These are phyloP conservation scores for Fusarium metavorans DNA, from an alignment of 2,329 filamentous ascomycete species.

Conservation along the genomic window DNA sequence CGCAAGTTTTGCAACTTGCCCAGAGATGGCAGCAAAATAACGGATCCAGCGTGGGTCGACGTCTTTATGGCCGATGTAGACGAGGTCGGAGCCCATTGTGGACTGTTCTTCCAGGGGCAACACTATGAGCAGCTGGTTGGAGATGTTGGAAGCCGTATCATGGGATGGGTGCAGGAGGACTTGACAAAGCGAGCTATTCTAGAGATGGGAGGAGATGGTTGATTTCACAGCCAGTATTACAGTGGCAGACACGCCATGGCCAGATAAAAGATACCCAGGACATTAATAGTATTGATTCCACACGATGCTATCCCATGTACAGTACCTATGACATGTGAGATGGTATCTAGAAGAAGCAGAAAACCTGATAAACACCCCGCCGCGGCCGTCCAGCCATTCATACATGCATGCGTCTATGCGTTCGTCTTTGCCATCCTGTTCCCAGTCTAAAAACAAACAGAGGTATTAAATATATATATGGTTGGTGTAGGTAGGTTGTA, in stretches of 20 bases:
- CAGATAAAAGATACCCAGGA: constrained; percentile 14
- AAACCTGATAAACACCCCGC: constrained; percentile 34
- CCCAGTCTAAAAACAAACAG: constrained; percentile 31
- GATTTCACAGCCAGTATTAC: neutral
- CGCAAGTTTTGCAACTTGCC: constrained; percentile 86
- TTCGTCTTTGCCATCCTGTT: constrained; percentile 14
- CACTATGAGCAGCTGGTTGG: constrained; percentile 84
- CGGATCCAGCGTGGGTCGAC: constrained; percentile 80
- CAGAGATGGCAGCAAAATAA: constrained; percentile 61
- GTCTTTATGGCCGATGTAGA: constrained; percentile 87
- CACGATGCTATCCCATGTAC: constrained; percentile 28
- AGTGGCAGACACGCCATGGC: neutral
- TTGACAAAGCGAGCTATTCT: constrained; percentile 56
- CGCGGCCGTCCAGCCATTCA: constrained; percentile 18
- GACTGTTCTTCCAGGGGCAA: constrained; percentile 79
- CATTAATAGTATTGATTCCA: constrained; percentile 31
- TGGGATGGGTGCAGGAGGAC: constrained; percentile 77
- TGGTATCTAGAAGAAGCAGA: constrained; percentile 42
- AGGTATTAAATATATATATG: constrained; percentile 39
- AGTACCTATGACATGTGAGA: constrained; percentile 32
- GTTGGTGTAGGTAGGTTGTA: constrained; percentile 18
- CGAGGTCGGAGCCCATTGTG: constrained; percentile 87
- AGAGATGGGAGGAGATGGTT: constrained; percentile 35
- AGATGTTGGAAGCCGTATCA: constrained; percentile 75
- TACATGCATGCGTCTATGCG: constrained; percentile 17